These are phyloP conservation scores for Globisporangium takayamanum DNA, from an alignment of 352 stramenopile species.

Conservation along the genomic window DNA sequence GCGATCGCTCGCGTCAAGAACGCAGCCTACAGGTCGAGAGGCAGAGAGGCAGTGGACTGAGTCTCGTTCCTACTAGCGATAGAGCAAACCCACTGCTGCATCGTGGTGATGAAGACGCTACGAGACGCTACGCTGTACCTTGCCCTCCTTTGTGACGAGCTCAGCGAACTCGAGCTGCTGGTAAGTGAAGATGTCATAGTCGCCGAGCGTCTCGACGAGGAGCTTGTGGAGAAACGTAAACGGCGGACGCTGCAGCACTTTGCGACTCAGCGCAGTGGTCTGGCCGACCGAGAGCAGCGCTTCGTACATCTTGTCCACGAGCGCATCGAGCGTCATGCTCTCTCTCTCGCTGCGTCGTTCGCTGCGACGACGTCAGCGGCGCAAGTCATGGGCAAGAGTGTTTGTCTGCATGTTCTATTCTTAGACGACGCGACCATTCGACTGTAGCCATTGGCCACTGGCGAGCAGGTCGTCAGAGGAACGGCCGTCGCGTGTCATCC, in stretches of 20 bases:
- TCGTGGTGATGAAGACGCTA: too few relatives aligned
- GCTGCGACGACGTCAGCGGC: background rate
- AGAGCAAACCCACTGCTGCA: too few relatives aligned
- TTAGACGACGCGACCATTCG: too few relatives aligned
- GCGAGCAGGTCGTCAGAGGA: constrained; percentile 17
- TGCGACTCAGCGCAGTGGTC: constrained; percentile 59
- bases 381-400: too few relatives aligned
- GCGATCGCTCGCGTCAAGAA: constrained; percentile 73
- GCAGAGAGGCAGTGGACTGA: background rate
- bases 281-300: constrained; percentile 55
- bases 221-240: constrained; percentile 85
- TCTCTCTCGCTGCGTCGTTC: background rate
- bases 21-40: constrained; percentile 29
- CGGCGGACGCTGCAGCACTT: constrained; percentile 59
- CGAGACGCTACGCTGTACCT: constrained; percentile 22
- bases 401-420: too few relatives aligned
- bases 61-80: background rate
- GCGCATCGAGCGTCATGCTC: constrained; percentile 8
- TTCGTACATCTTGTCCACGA: constrained; percentile 63
- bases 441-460: too few relatives aligned
- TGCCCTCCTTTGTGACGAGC: constrained; percentile 66
- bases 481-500: constrained; percentile 31
- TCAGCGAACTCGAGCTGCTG: constrained; percentile 57
- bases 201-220: constrained; percentile 53
- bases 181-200: constrained; percentile 58